Percentiles rank a stretch among this genome's conserved stretches.
Conservation (phyloP, 140 eudicot species). For the Bidens hawaiensis region DNA sequence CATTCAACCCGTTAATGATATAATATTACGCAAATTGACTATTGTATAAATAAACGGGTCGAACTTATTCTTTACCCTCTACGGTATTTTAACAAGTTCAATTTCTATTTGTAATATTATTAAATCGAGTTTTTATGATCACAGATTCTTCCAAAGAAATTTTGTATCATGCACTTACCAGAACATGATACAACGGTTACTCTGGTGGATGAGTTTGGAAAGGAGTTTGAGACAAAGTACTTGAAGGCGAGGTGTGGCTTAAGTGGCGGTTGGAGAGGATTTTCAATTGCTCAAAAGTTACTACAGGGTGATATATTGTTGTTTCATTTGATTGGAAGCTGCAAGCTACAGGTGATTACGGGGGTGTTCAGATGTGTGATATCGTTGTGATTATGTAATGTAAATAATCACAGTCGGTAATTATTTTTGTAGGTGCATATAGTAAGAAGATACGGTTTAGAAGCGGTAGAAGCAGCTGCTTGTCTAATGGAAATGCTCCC, state of each 20-base stretch:
- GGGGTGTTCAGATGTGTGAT: neutral
- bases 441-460: constrained; percentile 21
- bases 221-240: constrained; percentile 13
- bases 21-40: neutral
- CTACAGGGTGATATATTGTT: constrained; percentile 12
- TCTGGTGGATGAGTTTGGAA: constrained; percentile 16
- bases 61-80: neutral
- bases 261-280: constrained; percentile 22
- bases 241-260: constrained; percentile 11
- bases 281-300: constrained; percentile 11
- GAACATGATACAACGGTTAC: constrained; percentile 16
- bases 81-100: neutral
- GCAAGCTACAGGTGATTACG: constrained; percentile 9
- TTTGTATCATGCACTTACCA: constrained; percentile 7
- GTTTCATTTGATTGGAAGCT: constrained; percentile 9
- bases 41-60: neutral
- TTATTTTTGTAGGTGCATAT: constrained; percentile 11
- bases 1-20: neutral
- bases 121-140: neutral
- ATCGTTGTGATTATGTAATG: neutral
- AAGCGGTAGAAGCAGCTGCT: constrained; percentile 13
- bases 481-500: constrained; percentile 20
- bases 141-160: constrained; percentile 14
- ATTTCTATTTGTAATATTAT: neutral
- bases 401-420: neutral